Percentiles rank a stretch among this genome's conserved stretches.
phyloP scores from a whole-genome alignment of 495 filamentous ascomycete genomes.

The Trichoderma reesei region DNA sequence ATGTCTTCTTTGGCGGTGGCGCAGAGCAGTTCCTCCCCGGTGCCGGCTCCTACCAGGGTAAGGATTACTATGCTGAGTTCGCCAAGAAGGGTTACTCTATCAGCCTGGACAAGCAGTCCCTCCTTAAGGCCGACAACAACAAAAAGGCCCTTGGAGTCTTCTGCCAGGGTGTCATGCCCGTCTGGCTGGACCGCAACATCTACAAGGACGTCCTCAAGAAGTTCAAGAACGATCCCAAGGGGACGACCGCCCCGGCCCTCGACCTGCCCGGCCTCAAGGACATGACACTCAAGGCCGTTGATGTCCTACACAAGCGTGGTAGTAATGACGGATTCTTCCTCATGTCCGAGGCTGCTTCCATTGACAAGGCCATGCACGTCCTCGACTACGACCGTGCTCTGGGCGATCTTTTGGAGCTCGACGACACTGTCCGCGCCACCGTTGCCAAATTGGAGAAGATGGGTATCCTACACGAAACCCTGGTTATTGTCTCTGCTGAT shows the following conservation, averaged over 20 bases:
- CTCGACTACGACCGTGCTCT: constrained; percentile 69
- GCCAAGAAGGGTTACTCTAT: constrained; percentile 54
- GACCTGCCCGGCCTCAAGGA: constrained; percentile 67
- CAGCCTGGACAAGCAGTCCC: constrained; percentile 54
- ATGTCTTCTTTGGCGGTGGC: constrained; percentile 64
- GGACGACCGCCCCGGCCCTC: constrained; percentile 44
- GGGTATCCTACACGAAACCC: constrained; percentile 51
- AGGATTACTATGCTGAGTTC: constrained; percentile 61
- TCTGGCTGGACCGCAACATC: constrained; percentile 66
- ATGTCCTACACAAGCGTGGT: constrained; percentile 53
- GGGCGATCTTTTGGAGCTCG: constrained; percentile 65
- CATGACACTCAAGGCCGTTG: constrained; percentile 73
- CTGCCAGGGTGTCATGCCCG: constrained; percentile 52
- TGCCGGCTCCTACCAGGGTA: constrained; percentile 40
- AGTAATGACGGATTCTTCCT: constrained; percentile 51
- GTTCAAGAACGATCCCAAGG: constrained; percentile 53
- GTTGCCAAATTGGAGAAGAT: constrained; percentile 49
- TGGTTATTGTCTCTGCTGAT: constrained; percentile 64
- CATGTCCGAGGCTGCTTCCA: constrained; percentile 66
- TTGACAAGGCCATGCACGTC: constrained; percentile 72
- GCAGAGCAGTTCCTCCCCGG: constrained; percentile 61
- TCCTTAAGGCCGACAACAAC: constrained; percentile 39
- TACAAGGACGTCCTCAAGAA: constrained; percentile 51
- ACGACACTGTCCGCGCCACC: constrained; percentile 61
- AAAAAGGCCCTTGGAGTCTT: constrained; percentile 60